Base-by-base conservation (phyloP, 177 flowering plant species). In the Vitis hybrid region DNA sequence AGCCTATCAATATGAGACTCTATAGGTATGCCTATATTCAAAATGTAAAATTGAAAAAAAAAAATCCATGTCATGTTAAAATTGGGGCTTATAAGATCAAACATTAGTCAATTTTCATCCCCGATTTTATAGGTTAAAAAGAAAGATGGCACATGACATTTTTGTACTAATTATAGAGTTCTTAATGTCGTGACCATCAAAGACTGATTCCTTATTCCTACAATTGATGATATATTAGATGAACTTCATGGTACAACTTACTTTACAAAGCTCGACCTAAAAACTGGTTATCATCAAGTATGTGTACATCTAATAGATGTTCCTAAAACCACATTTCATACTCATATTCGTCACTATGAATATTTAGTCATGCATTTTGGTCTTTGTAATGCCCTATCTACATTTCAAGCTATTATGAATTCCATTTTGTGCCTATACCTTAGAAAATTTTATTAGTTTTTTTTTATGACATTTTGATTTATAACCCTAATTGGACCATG, bases 1-100 rank as follows among this genome's bases (percentile, higher is more conserved):
- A 35, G 54, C 53, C 35, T 1, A 17, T 48, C 7, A 56, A 58
- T 58, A 56, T 68, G 12, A n/a, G 52, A 13, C 50, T 52, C 3
- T 68, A 68, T 11, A 59, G 63, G 32, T 68, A 68, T 46, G 24
- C 71, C 15, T 49, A 68, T 58, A 32, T 58, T 52, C 63, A 68
- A 58, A 68, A 68, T 20, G 48, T 46, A 52, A 68, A 41, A 58
- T 68, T 46, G 27, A 24, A 24, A 24, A 24, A 63, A 58, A 58
- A 0, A 68, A 48, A 63, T 58, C 1, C 53, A 24, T 7, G 59
- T 51, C 15, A 51, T 66, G 61, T 21, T 55, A 13, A 21, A 48
- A 11, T 15, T 18, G 3, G 62, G 71, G 18, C 17, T 68, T 7
- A 68, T 68, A 4, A 11, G 9, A 12, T 52, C 67, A 15, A 68